Evolutionary conservation across 163 green algal species (phyloP), one percentile per base, ranked within the genome.

Genomic region (Prototheca wickerhamii): DNA sequence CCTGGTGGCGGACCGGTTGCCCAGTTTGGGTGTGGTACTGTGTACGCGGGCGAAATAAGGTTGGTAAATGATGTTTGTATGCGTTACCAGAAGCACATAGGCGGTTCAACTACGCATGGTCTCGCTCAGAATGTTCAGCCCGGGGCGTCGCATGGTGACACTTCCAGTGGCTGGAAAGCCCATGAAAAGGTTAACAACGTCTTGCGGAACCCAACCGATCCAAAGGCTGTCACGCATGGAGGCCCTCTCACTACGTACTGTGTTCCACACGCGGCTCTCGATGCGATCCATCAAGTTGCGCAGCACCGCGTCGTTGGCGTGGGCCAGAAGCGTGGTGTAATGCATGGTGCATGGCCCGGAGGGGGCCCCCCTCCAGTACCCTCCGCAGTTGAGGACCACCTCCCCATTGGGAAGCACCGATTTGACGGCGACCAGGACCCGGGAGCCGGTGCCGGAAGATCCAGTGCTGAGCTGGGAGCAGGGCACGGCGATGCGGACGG

Each of bases 301-400:
- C 33, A 71, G 33, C 3, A 57, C 18, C 28, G 53, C 49, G 3
- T 71, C 64, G 17, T 57, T 58, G 26, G 64, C 64, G 26, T 71
- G 57, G 8, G 50, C 42, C 44, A 71, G 57, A 25, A 71, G 46
- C 30, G 52, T 25, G 10, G 52, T 42, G 52, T 63, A 69, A 20
- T 69, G 52, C 37, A 69, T 69, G 29, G 29, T 10, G 3, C 57
- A 35, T 0, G 42, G 21, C 4, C 33, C 32, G 4, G 37, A n/a
- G 3, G 63, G 63, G 1, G 63, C 63, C 2, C 64, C 64, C 3
- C 28, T 33, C 64, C 64, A 71, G 32, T 53, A 61, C 0, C 6
- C 25, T 7, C 64, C 64, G 49, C 57, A 64, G 32, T 70, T 57
- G 29, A 71, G 28, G 4, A 55, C 35, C 25, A 71, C 26, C 17